phyloP scores from a whole-genome alignment of 345 rosid species.

The Noccaea caerulescens region DNA sequence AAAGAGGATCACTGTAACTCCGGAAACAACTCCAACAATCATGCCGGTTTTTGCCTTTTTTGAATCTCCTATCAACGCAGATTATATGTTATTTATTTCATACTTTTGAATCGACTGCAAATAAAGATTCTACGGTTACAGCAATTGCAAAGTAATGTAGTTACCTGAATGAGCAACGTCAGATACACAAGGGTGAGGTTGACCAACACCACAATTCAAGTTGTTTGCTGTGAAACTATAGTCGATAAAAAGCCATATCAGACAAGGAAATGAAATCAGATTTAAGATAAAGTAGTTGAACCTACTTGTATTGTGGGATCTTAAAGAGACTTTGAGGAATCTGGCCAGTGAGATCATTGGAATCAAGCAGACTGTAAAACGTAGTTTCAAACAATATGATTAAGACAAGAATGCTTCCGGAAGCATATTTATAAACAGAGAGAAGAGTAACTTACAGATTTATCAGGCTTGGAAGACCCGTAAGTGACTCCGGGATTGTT shows the following conservation, averaged over 20 bases:
- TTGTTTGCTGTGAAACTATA: conserved; percentile 78
- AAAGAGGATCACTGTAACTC: conserved; percentile 52
- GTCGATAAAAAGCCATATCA: conserved; percentile 36
- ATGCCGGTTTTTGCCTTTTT: conserved; percentile 67
- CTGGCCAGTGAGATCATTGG: conserved; percentile 73
- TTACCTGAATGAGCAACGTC: conserved; percentile 60
- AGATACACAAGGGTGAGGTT: conserved; percentile 60
- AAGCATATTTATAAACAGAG: conserved; percentile 1
- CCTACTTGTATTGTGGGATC: conserved; percentile 80
- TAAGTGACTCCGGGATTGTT: conserved; percentile 71
- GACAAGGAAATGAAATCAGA: background rate
- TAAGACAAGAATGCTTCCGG: conserved; percentile 2
- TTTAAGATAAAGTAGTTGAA: conserved; percentile 3
- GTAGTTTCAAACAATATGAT: conserved; percentile 19
- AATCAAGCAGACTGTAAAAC: conserved; percentile 76
- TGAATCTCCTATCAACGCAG: conserved; percentile 54
- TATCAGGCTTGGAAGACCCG: conserved; percentile 64
- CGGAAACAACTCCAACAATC: conserved; percentile 74
- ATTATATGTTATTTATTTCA: background rate
- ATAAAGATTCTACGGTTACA: background rate
- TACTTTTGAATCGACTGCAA: background rate
- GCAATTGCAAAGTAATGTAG: conserved; percentile 21
- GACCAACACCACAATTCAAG: conserved; percentile 63
- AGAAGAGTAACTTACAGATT: conserved; percentile 62
- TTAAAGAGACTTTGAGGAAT: conserved; percentile 72